phyloP scores from a whole-genome alignment of 495 filamentous ascomycete species.

The Hapsidospora chrysogenum region DNA sequence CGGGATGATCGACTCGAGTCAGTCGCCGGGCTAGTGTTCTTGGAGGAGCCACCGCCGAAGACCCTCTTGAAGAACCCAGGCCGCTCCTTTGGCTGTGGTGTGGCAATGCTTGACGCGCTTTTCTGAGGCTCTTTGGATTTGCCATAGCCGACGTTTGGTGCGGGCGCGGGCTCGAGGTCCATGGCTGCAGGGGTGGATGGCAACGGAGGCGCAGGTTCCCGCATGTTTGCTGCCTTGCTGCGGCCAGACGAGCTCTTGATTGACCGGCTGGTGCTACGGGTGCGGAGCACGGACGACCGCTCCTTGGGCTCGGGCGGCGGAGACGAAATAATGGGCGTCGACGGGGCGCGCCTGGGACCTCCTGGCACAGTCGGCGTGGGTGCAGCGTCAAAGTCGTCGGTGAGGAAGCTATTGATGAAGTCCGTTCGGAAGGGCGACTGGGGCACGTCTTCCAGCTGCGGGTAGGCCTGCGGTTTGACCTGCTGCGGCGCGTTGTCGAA shows the following conservation, averaged over 20 bases:
- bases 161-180: conserved; percentile 31
- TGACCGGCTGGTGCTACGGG: conserved; percentile 43
- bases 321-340: conserved; percentile 19
- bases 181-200: conserved; percentile 9
- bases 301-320: conserved; percentile 18
- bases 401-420: conserved; percentile 2
- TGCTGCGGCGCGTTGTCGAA: conserved; percentile 12
- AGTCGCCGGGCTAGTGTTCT: conserved; percentile 9
- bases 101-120: conserved; percentile 4
- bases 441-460: not conserved
- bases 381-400: conserved; percentile 61
- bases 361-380: conserved; percentile 75
- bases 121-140: conserved; percentile 25
- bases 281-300: conserved; percentile 28
- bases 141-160: conserved; percentile 38
- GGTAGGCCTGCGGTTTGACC: conserved; percentile 1
- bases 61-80: conserved; percentile 87
- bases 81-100: conserved; percentile 40
- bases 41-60: conserved; percentile 46
- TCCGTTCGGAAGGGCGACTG: conserved; percentile 1
- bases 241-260: conserved; percentile 34
- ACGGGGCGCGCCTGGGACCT: conserved; percentile 46
- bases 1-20: conserved; percentile 5
- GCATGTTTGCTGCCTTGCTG: conserved; percentile 14
- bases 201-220: conserved; percentile 10